Conservation (phyloP, 1,139 yeast species). For the Taiozyma sp. region DNA sequence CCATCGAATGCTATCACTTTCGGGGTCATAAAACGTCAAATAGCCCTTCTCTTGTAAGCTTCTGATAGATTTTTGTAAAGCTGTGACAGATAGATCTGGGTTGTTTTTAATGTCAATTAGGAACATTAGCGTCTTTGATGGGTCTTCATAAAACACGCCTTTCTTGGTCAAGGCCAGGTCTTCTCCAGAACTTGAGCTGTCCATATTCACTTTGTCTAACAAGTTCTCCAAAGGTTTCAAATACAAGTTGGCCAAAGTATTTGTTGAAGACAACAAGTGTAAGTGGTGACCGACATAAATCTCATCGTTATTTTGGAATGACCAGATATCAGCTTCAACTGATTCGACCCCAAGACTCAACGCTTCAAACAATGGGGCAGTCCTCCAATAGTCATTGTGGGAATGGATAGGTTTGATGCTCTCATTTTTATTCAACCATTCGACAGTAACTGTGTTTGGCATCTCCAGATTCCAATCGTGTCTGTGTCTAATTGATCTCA, state of each 20-base stretch:
- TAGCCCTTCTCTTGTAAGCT: constrained; percentile 33
- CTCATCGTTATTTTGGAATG: constrained; percentile 27
- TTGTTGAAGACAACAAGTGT: constrained; percentile 37
- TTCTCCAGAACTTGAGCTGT: constrained; percentile 1
- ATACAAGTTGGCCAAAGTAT: constrained; percentile 49
- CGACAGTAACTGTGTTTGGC: neutral
- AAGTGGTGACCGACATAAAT: constrained; percentile 69
- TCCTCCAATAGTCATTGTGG: constrained; percentile 76
- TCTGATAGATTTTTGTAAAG: constrained; percentile 30
- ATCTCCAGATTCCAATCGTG: neutral
- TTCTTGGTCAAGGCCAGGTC: constrained; percentile 7
- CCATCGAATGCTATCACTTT: constrained; percentile 23
- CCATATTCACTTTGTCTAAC: constrained; percentile 36
- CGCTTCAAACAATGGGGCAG: constrained; percentile 58
- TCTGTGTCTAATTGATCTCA: neutral
- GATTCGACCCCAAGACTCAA: constrained; percentile 53
- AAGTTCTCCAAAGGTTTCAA: constrained; percentile 47
- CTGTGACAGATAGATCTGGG: constrained; percentile 30
- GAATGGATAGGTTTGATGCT: constrained; percentile 43
- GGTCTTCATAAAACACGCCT: constrained; percentile 41
- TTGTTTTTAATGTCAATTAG: constrained; percentile 46
- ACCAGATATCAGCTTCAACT: constrained; percentile 73
- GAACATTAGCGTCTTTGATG: constrained; percentile 37
- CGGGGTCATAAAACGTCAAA: constrained; percentile 31
- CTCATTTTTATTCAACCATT: constrained; percentile 8